These are phyloP conservation scores for Cunninghamia lanceolata DNA, from an alignment of 75 land plant species.

Conservation along the genomic window DNA sequence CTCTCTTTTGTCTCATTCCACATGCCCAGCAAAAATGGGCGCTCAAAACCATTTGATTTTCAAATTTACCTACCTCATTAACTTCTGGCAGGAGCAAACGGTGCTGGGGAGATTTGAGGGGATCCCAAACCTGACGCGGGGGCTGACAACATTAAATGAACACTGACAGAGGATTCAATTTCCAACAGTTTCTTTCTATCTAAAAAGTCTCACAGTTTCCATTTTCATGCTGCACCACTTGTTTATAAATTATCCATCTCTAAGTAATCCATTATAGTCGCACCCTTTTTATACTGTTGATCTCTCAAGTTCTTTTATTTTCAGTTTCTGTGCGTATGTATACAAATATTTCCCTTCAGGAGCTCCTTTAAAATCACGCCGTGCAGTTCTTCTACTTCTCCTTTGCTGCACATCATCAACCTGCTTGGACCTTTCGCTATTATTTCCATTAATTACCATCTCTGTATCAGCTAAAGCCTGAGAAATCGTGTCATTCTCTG, in stretches of 20 bases:
- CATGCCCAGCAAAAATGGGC: too few relatives aligned
- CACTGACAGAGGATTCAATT: too few relatives aligned
- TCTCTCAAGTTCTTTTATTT: background rate
- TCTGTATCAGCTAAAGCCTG: background rate
- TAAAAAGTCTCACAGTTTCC: background rate
- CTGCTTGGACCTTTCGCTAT: background rate
- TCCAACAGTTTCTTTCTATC: too few relatives aligned
- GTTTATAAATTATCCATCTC: background rate
- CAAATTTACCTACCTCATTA: too few relatives aligned
- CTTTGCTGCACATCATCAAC: slow-evolving; percentile 4
- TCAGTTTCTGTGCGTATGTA: background rate
- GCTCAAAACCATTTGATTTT: too few relatives aligned
- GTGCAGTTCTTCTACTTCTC: background rate
- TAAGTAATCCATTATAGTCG: background rate
- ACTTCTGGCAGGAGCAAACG: too few relatives aligned
- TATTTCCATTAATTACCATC: background rate
- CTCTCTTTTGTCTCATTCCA: too few relatives aligned
- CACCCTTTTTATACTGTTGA: background rate
- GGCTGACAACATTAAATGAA: too few relatives aligned
- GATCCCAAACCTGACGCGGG: too few relatives aligned
- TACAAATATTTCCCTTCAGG: background rate
- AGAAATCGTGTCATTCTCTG: background rate
- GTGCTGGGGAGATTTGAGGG: too few relatives aligned
- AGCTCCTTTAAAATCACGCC: slow-evolving; percentile 2
- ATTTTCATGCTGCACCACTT: background rate